A percentile compares a stretch with the other conserved stretches of the same genome.
These are phyloP conservation scores for Calonectria hongkongensis DNA, from an alignment of 2,329 filamentous ascomycete species.

Conservation along the genomic window DNA sequence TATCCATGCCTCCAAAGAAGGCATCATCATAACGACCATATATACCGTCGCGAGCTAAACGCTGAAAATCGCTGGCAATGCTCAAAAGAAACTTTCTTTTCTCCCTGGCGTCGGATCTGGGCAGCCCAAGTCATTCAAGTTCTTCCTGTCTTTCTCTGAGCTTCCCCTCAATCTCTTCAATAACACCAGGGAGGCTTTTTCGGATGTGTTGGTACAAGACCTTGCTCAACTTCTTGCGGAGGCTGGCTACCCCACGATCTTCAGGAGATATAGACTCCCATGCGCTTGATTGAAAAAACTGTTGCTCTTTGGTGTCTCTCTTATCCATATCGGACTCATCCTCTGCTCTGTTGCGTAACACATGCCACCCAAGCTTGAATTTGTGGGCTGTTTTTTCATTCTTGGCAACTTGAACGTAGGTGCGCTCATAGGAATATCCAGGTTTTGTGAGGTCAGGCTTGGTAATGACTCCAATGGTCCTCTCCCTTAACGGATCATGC, in stretches of 20 bases:
- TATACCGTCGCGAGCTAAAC: slow-evolving; percentile 54
- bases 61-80: slow-evolving; percentile 61
- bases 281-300: slow-evolving; percentile 56
- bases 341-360: slow-evolving; percentile 69
- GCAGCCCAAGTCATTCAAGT: slow-evolving; percentile 46
- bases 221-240: slow-evolving; percentile 59
- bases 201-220: slow-evolving; percentile 57
- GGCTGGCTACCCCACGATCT: slow-evolving; percentile 55
- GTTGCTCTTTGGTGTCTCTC: slow-evolving; percentile 57
- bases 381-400: slow-evolving; percentile 57
- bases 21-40: slow-evolving; percentile 57
- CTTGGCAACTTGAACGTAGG: slow-evolving; percentile 60
- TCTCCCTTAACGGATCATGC: slow-evolving; percentile 64
- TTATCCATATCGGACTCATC: slow-evolving; percentile 51
- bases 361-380: slow-evolving; percentile 70
- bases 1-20: slow-evolving; percentile 60
- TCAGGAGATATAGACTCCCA: slow-evolving; percentile 57
- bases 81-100: slow-evolving; percentile 59
- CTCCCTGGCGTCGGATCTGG: slow-evolving; percentile 49
- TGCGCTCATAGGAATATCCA: slow-evolving; percentile 62
- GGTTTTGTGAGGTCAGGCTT: slow-evolving; percentile 68
- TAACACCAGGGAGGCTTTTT: slow-evolving; percentile 53
- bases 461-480: slow-evolving; percentile 75
- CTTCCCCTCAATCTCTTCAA: slow-evolving; percentile 53
- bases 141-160: slow-evolving; percentile 48